Conservation (phyloP, 2,329 filamentous ascomycete species). For the Venturia asperata region DNA sequence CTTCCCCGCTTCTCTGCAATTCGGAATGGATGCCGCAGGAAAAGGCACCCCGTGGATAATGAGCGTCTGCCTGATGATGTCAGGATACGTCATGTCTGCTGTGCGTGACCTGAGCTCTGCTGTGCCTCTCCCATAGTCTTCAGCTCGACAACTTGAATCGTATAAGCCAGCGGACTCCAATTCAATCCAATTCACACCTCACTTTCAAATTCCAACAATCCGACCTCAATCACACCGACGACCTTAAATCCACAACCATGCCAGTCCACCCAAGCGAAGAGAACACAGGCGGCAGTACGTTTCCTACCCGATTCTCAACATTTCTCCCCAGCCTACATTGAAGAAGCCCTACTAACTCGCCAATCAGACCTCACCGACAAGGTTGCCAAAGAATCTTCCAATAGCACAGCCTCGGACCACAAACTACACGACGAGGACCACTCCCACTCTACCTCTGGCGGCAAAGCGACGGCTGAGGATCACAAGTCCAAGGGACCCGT, state of each 20-base stretch:
- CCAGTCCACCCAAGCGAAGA: conserved; percentile 39
- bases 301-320: background rate
- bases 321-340: background rate
- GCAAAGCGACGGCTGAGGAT: conserved; percentile 31
- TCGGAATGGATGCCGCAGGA: no score
- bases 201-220: no score
- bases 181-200: background rate
- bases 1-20: no score
- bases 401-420: conserved; percentile 34
- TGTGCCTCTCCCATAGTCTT: no score
- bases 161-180: background rate
- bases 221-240: no score
- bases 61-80: no score
- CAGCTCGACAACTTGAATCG: no score
- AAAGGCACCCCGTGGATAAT: no score
- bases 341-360: no score
- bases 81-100: no score
- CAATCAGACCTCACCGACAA: conserved; percentile 38
- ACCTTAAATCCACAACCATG: conserved; percentile 28
- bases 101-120: no score
- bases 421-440: conserved; percentile 30
- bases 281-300: conserved; percentile 34
- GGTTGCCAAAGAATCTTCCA: conserved; percentile 39
- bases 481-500: conserved; percentile 42
- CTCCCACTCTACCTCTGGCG: conserved; percentile 30